A percentile compares a stretch with the other conserved stretches of the same genome.
Conservation (phyloP, 176 grass and related monocot genomes). For the Otatea glauca region DNA sequence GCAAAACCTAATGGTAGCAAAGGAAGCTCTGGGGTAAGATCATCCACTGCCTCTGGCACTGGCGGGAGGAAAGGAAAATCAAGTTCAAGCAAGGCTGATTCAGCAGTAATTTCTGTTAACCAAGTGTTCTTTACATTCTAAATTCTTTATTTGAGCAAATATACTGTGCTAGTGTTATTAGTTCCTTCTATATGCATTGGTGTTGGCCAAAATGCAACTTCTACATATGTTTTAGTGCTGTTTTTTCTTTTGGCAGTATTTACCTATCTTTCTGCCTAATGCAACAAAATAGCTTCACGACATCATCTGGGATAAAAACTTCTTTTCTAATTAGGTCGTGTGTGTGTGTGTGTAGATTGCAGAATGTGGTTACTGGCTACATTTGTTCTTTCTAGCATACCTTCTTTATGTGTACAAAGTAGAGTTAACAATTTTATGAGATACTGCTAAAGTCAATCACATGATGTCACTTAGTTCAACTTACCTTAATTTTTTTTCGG, state of each 20-base stretch:
- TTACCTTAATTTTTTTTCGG: background rate
- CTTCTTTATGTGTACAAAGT: constrained; percentile 18
- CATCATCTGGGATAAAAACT: constrained; percentile 8
- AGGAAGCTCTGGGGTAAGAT: constrained; percentile 52
- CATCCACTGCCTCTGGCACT: constrained; percentile 54
- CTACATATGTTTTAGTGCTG: background rate
- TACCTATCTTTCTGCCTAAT: constrained; percentile 15
- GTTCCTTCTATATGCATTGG: background rate
- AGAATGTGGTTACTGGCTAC: background rate
- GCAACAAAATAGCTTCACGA: background rate
- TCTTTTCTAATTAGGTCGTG: constrained; percentile 21
- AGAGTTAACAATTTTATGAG: constrained; percentile 16
- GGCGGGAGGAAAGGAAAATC: constrained; percentile 81
- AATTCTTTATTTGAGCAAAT: constrained; percentile 12
- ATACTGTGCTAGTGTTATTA: constrained; percentile 4
- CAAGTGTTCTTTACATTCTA: constrained; percentile 8
- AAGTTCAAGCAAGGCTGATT: constrained; percentile 66
- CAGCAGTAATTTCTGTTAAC: constrained; percentile 60
- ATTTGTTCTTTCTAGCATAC: constrained; percentile 25
- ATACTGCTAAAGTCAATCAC: constrained; percentile 26
- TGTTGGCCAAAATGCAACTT: constrained; percentile 14
- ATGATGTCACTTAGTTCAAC: constrained; percentile 17
- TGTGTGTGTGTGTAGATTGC: constrained; percentile 11
- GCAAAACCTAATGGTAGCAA: constrained; percentile 68
- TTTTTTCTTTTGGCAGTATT: constrained; percentile 5